Evolutionary conservation across 306 rosid species (phyloP).

Genomic region (Dicorynia guianensis): DNA sequence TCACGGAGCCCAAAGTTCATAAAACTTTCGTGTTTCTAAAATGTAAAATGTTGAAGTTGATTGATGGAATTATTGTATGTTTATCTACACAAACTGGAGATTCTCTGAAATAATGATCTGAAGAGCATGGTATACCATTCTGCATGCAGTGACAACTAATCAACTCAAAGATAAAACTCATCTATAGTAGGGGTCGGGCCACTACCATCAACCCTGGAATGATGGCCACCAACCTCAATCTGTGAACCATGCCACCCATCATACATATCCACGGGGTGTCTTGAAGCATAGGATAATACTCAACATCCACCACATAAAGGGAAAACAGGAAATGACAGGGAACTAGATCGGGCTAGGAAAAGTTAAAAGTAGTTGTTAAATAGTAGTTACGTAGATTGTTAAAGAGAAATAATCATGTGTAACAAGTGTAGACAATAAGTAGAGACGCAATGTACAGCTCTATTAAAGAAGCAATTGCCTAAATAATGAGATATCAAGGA

Average conservation of each 20-base stretch:
- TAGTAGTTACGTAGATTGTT: too few species aligned
- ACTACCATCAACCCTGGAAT: neutral
- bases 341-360: too few species aligned
- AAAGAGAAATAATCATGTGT: too few species aligned
- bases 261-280: conserved; percentile 1
- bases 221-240: neutral
- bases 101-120: conserved; percentile 3
- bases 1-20: neutral
- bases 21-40: conserved; percentile 11
- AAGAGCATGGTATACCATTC: conserved; percentile 10
- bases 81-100: neutral
- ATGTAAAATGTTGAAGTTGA: conserved; percentile 16
- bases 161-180: conserved; percentile 8
- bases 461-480: too few species aligned
- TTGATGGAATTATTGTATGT: conserved; percentile 1
- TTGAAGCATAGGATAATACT: conserved; percentile 9
- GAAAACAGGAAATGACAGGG: too few species aligned
- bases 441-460: too few species aligned
- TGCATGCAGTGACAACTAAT: neutral
- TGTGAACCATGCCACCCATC: conserved; percentile 3
- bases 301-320: neutral
- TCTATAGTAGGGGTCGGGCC: neutral
- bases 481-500: too few species aligned
- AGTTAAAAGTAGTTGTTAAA: too few species aligned
- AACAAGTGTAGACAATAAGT: too few species aligned